Percentiles rank a stretch among this genome's conserved stretches.
Conservation (phyloP, 2,329 filamentous ascomycete species). For the Lithohypha guttulata region DNA sequence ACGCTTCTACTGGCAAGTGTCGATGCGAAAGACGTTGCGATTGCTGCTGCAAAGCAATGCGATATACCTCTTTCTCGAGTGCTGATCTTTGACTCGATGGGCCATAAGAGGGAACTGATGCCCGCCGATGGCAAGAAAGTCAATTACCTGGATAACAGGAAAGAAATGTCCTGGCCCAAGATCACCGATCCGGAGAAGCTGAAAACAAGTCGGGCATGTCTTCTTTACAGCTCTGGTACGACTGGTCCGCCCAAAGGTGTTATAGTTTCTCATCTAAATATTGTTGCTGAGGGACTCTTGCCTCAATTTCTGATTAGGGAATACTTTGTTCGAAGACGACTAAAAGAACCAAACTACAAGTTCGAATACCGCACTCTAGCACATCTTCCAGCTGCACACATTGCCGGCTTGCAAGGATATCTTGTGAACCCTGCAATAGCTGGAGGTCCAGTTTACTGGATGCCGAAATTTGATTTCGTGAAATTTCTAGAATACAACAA, state of each 20-base stretch:
- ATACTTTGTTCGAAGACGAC: conserved; percentile 20
- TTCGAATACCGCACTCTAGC: conserved; percentile 31
- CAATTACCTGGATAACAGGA: conserved; percentile 12
- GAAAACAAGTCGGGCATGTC: conserved; percentile 32
- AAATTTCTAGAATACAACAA: conserved; percentile 46
- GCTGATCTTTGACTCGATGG: conserved; percentile 39
- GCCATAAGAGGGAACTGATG: conserved; percentile 26
- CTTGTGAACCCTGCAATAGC: conserved; percentile 38
- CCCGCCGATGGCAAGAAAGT: conserved; percentile 7
- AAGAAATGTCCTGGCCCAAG: conserved; percentile 41
- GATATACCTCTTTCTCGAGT: conserved; percentile 39
- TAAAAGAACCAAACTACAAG: conserved; percentile 24
- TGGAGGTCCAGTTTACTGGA: conserved; percentile 49
- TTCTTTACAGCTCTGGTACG: conserved; percentile 27
- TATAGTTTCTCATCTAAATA: conserved; percentile 27
- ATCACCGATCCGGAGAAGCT: conserved; percentile 43
- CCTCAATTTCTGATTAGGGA: conserved; percentile 22
- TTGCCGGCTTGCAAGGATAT: conserved; percentile 39
- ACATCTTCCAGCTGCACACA: conserved; percentile 39
- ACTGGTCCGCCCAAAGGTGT: conserved; percentile 24
- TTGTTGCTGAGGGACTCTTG: conserved; percentile 31
- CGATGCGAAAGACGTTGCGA: conserved; percentile 38
- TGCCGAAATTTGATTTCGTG: conserved; percentile 48
- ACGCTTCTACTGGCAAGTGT: conserved; percentile 38
- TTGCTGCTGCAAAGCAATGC: conserved; percentile 40